Percentiles rank a stretch among this genome's conserved stretches.
These are phyloP conservation scores for Metschnikowia dekortorum DNA, from an alignment of 805 yeast species.

Conservation along the genomic window DNA sequence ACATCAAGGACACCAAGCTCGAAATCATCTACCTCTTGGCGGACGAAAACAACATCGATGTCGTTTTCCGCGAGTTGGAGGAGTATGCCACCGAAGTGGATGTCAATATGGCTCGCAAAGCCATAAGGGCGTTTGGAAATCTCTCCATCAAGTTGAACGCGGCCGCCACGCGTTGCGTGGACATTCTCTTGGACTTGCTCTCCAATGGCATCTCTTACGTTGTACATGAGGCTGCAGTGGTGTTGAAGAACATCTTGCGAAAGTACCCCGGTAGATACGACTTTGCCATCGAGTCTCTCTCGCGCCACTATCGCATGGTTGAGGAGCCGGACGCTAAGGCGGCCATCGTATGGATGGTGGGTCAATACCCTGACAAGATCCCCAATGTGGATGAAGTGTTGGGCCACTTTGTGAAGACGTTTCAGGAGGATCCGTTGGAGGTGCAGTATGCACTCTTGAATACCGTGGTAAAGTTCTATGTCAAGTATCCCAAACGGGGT, in stretches of 20 bases:
- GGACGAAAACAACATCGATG: constrained; percentile 51
- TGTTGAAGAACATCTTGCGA: constrained; percentile 70
- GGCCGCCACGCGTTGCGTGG: constrained; percentile 62
- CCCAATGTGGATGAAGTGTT: constrained; percentile 38
- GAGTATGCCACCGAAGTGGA: constrained; percentile 89
- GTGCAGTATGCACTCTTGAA: constrained; percentile 75
- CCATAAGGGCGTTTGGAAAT: constrained; percentile 86
- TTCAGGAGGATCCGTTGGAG: constrained; percentile 61
- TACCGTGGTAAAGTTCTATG: constrained; percentile 65
- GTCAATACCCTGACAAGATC: constrained; percentile 57
- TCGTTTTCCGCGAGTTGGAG: constrained; percentile 68
- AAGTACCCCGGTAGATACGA: constrained; percentile 61
- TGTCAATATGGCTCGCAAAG: constrained; percentile 78
- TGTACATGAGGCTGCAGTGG: constrained; percentile 75
- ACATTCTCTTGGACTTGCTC: constrained; percentile 53
- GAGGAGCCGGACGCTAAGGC: constrained; percentile 76
- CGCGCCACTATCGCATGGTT: constrained; percentile 39
- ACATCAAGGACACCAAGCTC: constrained; percentile 83
- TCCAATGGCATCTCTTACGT: constrained; percentile 66
- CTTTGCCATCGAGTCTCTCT: constrained; percentile 25
- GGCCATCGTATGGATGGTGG: constrained; percentile 80
- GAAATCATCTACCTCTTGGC: constrained; percentile 84
- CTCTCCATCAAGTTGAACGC: constrained; percentile 70
- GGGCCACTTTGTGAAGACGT: constrained; percentile 40
- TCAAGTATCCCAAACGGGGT: constrained; percentile 50